Evolutionary conservation across 73 alveolate genomes (phyloP), one percentile per base, ranked within the genome.

Genomic region (Loxodes magnus): DNA sequence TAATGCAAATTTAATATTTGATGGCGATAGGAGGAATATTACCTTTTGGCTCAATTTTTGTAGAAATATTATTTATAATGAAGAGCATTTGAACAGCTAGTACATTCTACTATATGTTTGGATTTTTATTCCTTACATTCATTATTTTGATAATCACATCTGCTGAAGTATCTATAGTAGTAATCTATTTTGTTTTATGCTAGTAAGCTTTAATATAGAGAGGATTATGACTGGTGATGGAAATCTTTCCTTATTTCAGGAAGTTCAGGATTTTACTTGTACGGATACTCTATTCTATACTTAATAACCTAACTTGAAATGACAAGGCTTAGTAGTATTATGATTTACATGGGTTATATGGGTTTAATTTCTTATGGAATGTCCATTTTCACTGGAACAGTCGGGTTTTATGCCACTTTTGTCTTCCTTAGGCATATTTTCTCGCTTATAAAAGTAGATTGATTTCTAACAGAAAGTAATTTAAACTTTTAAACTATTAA

Each of bases 191-290:
- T 6, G 29, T 42, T 10, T 30, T 57, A 14, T 42, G 63, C 22
- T n/a, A n/a, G n/a, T n/a, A n/a, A n/a, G n/a, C n/a, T n/a, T n/a
- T n/a, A n/a, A n/a, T n/a, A n/a, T 21, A 38, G 71, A 14, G 71
- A 50, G 15, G 63, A 57, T 46, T 36, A 57, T 19, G 23, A 48
- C 14, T 57, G 71, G 70, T 57, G 71, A 65, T 57, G 71, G 71
- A 31, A 21, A 43, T 44, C 71, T 12, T 43, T 57, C 26, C 17
- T 25, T 14, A 30, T 44, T 14, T 23, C 71, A 25, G 71, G 71
- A 4, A 43, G 43, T 19, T 57, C 66, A 9, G 71, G 71, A 3
- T 28, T 57, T 50, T 57, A 57, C 28, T 30, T 57, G 43, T 57
- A 43, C 44, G 42, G 36, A 15, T 57, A 57, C 17, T 44, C 66